phyloP scores from a whole-genome alignment of 208 protist genomes.

The Phytomonas sp. region DNA sequence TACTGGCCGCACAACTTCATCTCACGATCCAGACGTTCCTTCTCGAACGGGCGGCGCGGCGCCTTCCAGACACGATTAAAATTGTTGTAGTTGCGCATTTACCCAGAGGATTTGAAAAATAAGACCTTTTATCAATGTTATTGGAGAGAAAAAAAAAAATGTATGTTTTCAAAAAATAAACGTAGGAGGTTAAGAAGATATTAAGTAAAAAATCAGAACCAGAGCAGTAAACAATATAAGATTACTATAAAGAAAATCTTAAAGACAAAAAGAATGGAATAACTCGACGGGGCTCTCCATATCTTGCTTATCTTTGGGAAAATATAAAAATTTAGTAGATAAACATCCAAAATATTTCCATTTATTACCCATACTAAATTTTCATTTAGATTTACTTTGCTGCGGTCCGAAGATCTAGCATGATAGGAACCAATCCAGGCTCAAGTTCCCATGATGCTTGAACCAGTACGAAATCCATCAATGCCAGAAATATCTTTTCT shows the following conservation, averaged over 20 bases:
- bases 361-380: neutral
- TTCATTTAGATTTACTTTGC: neutral
- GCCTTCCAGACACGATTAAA: conserved; percentile 95
- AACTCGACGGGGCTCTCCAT: neutral
- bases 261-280: neutral
- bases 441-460: neutral
- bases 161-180: conserved; percentile 8
- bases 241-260: conserved; percentile 7
- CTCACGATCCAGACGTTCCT: conserved; percentile 99
- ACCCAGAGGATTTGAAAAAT: neutral
- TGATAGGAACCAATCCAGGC: neutral
- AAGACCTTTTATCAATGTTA: neutral
- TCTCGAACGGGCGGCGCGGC: conserved; percentile 99
- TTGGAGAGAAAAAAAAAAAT: conserved; percentile 11
- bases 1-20: conserved; percentile 99
- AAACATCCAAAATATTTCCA: conserved; percentile 3
- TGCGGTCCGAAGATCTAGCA: neutral
- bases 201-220: conserved; percentile 14
- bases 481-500: neutral
- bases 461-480: conserved; percentile 3
- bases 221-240: conserved; percentile 4
- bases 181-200: neutral
- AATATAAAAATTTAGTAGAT: conserved; percentile 1
- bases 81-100: conserved; percentile 94
- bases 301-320: neutral